phyloP scores from a whole-genome alignment of 768 basidiomycete species.

The Mycena sanguinolenta region DNA sequence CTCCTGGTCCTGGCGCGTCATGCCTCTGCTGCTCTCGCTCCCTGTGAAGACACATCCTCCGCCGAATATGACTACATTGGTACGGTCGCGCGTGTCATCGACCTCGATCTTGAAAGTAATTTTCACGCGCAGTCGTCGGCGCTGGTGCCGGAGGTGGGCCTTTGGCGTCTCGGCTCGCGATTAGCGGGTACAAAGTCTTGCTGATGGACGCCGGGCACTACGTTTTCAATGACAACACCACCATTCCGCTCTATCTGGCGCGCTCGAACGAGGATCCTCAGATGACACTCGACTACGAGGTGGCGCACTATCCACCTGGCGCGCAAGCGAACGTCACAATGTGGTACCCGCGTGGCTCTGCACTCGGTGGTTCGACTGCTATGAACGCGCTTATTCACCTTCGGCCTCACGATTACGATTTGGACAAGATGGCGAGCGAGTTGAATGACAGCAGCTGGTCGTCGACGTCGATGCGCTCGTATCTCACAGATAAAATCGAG shows the following conservation, averaged over 20 bases:
- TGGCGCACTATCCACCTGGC: constrained; percentile 24
- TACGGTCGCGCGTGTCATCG: not conserved
- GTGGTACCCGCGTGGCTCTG: constrained; percentile 30
- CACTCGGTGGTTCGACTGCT: constrained; percentile 29
- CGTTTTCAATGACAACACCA: constrained; percentile 30
- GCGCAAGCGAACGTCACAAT: constrained; percentile 27
- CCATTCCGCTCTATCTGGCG: constrained; percentile 26
- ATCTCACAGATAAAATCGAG: constrained; percentile 25
- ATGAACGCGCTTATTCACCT: constrained; percentile 34
- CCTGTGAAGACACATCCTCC: constrained; percentile 17
- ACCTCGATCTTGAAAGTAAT: constrained; percentile 5
- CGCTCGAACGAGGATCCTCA: constrained; percentile 27
- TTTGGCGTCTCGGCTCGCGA: constrained; percentile 24
- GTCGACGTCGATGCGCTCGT: constrained; percentile 21
- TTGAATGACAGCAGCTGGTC: constrained; percentile 26
- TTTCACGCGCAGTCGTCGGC: constrained; percentile 14
- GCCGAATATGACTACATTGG: constrained; percentile 30
- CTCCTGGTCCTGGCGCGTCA: constrained; percentile 8
- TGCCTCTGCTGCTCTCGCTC: constrained; percentile 12
- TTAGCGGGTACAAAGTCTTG: constrained; percentile 24
- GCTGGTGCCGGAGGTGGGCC: constrained; percentile 33
- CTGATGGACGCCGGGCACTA: constrained; percentile 30
- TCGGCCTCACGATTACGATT: constrained; percentile 27
- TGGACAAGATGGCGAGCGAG: constrained; percentile 24
- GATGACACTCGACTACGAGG: constrained; percentile 30